Evolutionary conservation across 2,329 filamentous ascomycete genomes (phyloP), one percentile per base, ranked within the genome.

Genomic region (Xylariaceae sp.): DNA sequence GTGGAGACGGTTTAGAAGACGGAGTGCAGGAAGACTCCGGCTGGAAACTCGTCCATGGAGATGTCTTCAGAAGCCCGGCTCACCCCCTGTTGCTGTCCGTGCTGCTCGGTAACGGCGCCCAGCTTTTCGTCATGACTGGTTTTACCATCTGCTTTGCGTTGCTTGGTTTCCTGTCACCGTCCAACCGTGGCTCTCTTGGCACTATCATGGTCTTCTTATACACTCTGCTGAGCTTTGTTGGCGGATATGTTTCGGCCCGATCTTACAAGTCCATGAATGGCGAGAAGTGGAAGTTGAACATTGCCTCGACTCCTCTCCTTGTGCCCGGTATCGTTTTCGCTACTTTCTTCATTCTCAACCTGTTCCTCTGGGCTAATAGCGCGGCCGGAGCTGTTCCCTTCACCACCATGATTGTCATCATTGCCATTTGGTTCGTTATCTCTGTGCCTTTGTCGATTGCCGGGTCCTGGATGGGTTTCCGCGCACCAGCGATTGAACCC

Each of bases 21-120:
- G 93, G 92, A 39, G 90, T 97, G 0, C 92, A 96, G 73, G 94
- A 99, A 71, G 94, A 99, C 74, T 97, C 92, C 8, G 94, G 94
- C 62, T 99, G 94, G 94, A 99, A 99, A 76, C 78, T 99, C 52
- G 92, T 99, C 0, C 94, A 99, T 69, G 94, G 94, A 56, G 94
- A 99, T 73, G 93, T 97, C 37, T 99, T 99, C 82, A 88, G 94
- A 58, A 87, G 88, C 9, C 94, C 94, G 2, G 85, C 87, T 65
- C 87, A 89, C 61, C 89, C 92, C 1, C 81, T 99, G 34, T 79
- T 97, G 11, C 82, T 99, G 17, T 92, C 92, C 58, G 81, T 99
- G 5, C 82, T 99, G 64, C 82, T 97, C 48, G 94, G 94, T 60
- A 97, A 95, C 71, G 94, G 94, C 62, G 91, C 90, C 9, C 94